Percentiles rank a stretch among this genome's conserved stretches.
phyloP scores from a whole-genome alignment of 768 basidiomycete species.

The Tylopilus vinaceipallidus region DNA sequence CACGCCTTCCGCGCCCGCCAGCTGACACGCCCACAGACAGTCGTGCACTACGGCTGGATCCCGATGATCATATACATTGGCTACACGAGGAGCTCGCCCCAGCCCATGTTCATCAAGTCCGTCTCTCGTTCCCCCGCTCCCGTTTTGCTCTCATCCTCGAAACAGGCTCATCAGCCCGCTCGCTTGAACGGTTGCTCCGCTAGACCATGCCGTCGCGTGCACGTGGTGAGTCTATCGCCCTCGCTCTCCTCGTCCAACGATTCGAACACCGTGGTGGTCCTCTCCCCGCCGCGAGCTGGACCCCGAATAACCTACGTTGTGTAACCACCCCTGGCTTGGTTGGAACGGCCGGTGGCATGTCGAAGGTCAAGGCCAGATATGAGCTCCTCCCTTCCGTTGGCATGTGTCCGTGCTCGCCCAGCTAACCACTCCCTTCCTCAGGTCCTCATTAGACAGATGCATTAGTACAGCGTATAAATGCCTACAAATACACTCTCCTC shows the following conservation, averaged over 20 bases:
- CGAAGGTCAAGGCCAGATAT: constrained; percentile 89
- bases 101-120: constrained; percentile 93
- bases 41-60: constrained; percentile 95
- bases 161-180: constrained; percentile 89
- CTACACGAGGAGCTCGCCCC: constrained; percentile 88
- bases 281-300: constrained; percentile 6
- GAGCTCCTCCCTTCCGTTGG: constrained; percentile 36
- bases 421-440: constrained; percentile 8
- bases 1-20: not conserved
- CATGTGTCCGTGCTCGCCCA: not conserved
- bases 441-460: constrained; percentile 5
- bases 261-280: constrained; percentile 72
- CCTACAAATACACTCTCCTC: constrained; percentile 68
- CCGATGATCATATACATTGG: constrained; percentile 96
- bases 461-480: constrained; percentile 1
- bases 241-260: constrained; percentile 34
- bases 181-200: constrained; percentile 59
- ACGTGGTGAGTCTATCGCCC: constrained; percentile 29
- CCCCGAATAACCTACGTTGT: constrained; percentile 33
- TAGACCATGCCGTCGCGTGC: not conserved
- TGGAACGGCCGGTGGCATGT: constrained; percentile 47
- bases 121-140: constrained; percentile 32
- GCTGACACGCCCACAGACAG: constrained; percentile 51
- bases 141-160: not conserved
- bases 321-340: constrained; percentile 53